Base-by-base conservation (phyloP, 2,329 filamentous ascomycete species). In the Microcera coccophila region DNA sequence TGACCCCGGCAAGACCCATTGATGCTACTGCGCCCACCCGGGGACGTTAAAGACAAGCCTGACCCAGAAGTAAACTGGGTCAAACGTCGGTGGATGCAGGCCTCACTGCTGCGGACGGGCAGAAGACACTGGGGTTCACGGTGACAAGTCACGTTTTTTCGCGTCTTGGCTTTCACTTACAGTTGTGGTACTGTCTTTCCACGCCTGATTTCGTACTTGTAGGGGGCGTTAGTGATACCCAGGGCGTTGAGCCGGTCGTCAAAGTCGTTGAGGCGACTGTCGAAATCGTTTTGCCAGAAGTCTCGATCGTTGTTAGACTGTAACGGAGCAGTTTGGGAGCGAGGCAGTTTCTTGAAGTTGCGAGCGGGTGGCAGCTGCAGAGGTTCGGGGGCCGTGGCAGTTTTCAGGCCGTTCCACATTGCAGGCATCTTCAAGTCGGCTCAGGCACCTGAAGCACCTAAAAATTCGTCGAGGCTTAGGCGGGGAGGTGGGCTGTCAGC, bases 151-250 rank as follows among this genome's bases (percentile, higher is more conserved):
- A 26, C 12, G 22, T 26, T 26, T n/a, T n/a, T n/a, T n/a, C n/a
- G n/a, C n/a, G n/a, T n/a, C n/a, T n/a, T n/a, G n/a, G n/a, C n/a
- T 48, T 44, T 36, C 21, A 62, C 61, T 63, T 56, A 64, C 61
- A 62, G 46, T 53, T 58, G 47, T 38, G 50, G 61, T 38, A 65
- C 62, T 15, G 62, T 55, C 45, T 60, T 65, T 36, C 62, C 63
- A 38, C 56, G 47, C 31, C 59, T 57, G 34, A 64, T 54, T 40
- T 63, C 61, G 53, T 58, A 64, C 22, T 50, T 54, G 46, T 52
- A 50, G 22, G 61, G 56, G 22, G 48, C 52, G 52, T 57, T 53
- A 40, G 51, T 51, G 38, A 58, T 55, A 36, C 54, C 56, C 19
- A 65, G 56, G 18, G 55, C 56, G 53, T 60, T 55, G 36, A 63